Evolutionary conservation across 768 basidiomycete species (phyloP), one percentile per base, ranked within the genome.

Genomic region (Rhodotorula toruloides): DNA sequence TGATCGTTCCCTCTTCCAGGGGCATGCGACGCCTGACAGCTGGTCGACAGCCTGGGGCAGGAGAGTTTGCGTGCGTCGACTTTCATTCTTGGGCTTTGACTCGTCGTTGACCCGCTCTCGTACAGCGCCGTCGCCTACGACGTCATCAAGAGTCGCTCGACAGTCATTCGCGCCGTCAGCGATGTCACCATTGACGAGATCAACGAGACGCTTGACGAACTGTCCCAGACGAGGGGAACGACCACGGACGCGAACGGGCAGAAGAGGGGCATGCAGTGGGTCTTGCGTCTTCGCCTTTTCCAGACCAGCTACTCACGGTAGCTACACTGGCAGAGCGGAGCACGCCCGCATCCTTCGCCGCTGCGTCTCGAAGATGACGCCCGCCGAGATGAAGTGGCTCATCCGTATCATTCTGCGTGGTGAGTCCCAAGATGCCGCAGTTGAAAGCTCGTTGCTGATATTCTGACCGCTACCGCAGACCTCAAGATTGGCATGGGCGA

Each of bases 331-430:
- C 73, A 96, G 91, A 34, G 86, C 89, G 27, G 73, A 83, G 17
- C 89, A 93, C 73, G 83, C 85, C 7, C 87, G 83, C 54, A 84
- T 91, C 4, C 77, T 96, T 4, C 87, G 88, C 71, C 87, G 89
- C 73, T 78, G 81, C 55, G 74, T 77, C 57, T 73, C 77, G 40
- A 83, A 84, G 48, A 80, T 87, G 32, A 94, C 92, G 2, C 81
- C 93, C 0, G 84, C 87, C 61, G 93, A 98, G 74, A 93, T 96
- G 74, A 84, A 86, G 54, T 99, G 96, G 96, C 86, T 99, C 62
- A 87, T 90, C n/a, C 84, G 91, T 13, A 90, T 99, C 76, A 89
- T 99, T 54, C 81, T 98, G 40, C 96, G 97, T 83, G 94, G 94
- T 89, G 59, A 4, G 57, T 50, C 13, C 7, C 34, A 4, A 36